Base-by-base conservation (phyloP, 352 stramenopile species). In the Phytophthora meadii region DNA sequence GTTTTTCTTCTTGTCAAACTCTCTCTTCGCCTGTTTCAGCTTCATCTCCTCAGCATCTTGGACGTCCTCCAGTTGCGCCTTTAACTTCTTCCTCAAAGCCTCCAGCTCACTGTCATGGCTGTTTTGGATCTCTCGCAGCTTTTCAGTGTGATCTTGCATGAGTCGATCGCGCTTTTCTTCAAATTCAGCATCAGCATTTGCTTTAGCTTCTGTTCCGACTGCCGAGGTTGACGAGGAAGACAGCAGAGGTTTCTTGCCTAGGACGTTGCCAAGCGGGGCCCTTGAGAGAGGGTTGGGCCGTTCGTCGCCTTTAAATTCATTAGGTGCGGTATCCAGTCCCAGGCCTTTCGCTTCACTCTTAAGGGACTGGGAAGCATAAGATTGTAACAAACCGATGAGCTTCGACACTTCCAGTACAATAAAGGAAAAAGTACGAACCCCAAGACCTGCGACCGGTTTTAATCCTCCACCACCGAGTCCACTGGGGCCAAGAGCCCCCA, bases 1-100 rank as follows among this genome's bases (percentile, higher is more conserved):
- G 34, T 86, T 82, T 22, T 76, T 65, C 46, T 88, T 89, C 55
- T 86, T 92, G n/a, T 88, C 78, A 4, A 88, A 63, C 41, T 92
- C 82, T 15, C 70, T 71, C 30, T 84, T 88, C 17, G 77, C 64
- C 32, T 90, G 79, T 41, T 89, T 91, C 9, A 87, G 46, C 36
- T 78, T 88, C 48, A 59, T 57, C 10, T 87, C 82, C 41, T 89
- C 74, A 7, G 86, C 67, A 14, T 89, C 77, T 48, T 88, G 60
- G 2, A 82, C 34, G n/a, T 87, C 77, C 5, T 91, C 76, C 1
- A 85, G 36, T 32, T 87, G 69, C 27, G 65, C 71, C 41, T 86
- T 73, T 9, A 81, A 25, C 49, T 82, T 86, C 62, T 86, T 87
- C 28, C 61, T 66, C 22, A 87, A 45, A 8, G 69, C 46, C 0